Evolutionary conservation across 2,329 filamentous ascomycete species (phyloP), one percentile per base, ranked within the genome.

Genomic region (Rosellinia necatrix): DNA sequence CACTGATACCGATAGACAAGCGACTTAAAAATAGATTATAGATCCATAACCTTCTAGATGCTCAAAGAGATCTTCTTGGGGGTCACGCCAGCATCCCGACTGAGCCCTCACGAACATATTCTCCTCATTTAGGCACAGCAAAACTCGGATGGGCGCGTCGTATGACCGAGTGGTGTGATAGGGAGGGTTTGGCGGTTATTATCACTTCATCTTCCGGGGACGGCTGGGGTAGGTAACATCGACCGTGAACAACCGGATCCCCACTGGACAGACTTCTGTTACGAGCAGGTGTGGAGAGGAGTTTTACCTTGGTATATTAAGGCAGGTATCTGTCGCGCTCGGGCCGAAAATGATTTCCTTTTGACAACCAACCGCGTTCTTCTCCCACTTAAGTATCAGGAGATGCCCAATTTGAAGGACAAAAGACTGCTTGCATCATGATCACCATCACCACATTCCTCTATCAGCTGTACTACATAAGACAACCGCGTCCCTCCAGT

Each of bases 211-310:
- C 24, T 48, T 15, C 37, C 38, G 24, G 49, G n/a, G 24, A 32
- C 6, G 13, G 19, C 46, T 46, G 19, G 50, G 55, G 53, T 57
- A 51, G 44, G 54, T 60, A 30, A 46, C 53, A 60, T 58, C 30
- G 50, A 13, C 51, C 54, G 54, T 54, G 19, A 54, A 51, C 54
- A 60, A 51, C 47, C 58, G 54, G 58, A n/a, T 37, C 15, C n/a
- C 46, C 24, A 22, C 30, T 46, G 15, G 40, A 38, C 9, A 47
- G 24, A 40, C 38, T 44, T 35, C 19, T 4, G 22, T 29, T 17
- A n/a, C n/a, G n/a, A n/a, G 40, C 24, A 41, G 13, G 21, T 27
- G 35, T 25, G 43, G 24, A 15, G 30, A 52, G 19, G 15, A 43
- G 37, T 42, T 50, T 48, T 6, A 12, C 37, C 47, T 48, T 6